A percentile compares a stretch with the other conserved stretches of the same genome.
These are phyloP conservation scores for Colletotrichum sp. DNA, from an alignment of 2,329 filamentous ascomycete species.

Conservation along the genomic window DNA sequence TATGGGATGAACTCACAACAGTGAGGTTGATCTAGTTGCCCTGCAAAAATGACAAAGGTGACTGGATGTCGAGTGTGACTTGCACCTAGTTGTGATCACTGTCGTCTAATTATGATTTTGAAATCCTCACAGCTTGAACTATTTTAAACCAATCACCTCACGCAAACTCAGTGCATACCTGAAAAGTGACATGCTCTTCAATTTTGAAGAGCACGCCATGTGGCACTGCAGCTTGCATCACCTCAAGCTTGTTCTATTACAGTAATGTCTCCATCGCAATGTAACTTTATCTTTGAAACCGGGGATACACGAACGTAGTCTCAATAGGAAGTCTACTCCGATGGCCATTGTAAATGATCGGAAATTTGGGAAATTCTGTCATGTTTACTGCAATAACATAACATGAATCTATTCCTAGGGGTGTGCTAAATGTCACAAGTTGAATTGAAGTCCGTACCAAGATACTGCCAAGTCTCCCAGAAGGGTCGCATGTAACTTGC, in stretches of 20 bases:
- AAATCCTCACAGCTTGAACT: accelerated
- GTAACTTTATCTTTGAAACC: neutral
- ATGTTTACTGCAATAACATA: neutral
- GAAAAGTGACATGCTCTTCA: neutral
- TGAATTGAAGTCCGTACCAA: neutral
- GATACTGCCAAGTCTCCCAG: neutral
- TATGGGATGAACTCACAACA: neutral
- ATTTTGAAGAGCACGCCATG: neutral
- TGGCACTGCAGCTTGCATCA: neutral
- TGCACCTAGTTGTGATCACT: neutral
- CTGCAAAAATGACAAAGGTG: neutral
- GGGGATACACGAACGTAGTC: neutral
- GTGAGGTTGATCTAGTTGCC: neutral
- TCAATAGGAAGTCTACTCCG: neutral
- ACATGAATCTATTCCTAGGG: neutral
- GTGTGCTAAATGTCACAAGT: neutral
- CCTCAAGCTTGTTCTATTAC: neutral
- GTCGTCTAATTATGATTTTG: neutral
- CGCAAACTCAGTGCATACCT: neutral
- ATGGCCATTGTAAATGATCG: neutral
- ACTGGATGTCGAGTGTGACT: neutral
- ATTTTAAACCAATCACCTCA: neutral
- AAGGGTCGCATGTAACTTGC: neutral
- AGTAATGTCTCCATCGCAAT: neutral
- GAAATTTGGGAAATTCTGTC: neutral